These are phyloP conservation scores for Candida mattraensis DNA, from an alignment of 805 yeast species.

Conservation along the genomic window DNA sequence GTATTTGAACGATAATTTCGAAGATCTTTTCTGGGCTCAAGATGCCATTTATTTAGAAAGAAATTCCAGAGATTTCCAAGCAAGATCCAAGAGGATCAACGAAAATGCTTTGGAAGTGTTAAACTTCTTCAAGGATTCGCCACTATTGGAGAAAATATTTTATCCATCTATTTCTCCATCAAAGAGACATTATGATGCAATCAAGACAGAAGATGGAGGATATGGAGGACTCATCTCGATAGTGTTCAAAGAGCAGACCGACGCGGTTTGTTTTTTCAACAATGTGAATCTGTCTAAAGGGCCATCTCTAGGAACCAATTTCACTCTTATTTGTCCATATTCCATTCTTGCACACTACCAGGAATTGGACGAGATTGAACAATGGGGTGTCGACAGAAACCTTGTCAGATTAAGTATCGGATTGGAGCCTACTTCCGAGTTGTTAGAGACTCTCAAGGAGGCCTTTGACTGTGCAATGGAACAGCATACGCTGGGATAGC, in stretches of 20 bases:
- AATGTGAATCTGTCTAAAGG: constrained; percentile 73
- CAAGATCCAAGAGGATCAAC: constrained; percentile 58
- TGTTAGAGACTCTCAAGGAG: constrained; percentile 47
- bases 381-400: constrained; percentile 80
- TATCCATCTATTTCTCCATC: constrained; percentile 67
- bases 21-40: constrained; percentile 86
- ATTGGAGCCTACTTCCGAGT: constrained; percentile 65
- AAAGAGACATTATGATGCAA: constrained; percentile 64
- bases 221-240: constrained; percentile 86
- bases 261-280: constrained; percentile 76
- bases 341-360: constrained; percentile 81
- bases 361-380: constrained; percentile 75
- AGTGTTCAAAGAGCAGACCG: constrained; percentile 60
- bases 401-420: constrained; percentile 84
- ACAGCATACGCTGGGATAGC: constrained; percentile 30
- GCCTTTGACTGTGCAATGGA: constrained; percentile 50
- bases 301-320: constrained; percentile 88
- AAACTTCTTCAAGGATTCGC: constrained; percentile 47
- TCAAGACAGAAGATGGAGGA: constrained; percentile 72
- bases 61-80: constrained; percentile 85
- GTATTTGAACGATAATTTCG: constrained; percentile 53
- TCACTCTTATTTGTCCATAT: constrained; percentile 88
- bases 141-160: constrained; percentile 61
- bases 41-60: constrained; percentile 91
- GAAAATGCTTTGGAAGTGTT: constrained; percentile 55